Percentiles rank a stretch among this genome's conserved stretches.
These are phyloP conservation scores for Cenchrus fungigraminus DNA, from an alignment of 176 grass and related monocot species.

Conservation along the genomic window DNA sequence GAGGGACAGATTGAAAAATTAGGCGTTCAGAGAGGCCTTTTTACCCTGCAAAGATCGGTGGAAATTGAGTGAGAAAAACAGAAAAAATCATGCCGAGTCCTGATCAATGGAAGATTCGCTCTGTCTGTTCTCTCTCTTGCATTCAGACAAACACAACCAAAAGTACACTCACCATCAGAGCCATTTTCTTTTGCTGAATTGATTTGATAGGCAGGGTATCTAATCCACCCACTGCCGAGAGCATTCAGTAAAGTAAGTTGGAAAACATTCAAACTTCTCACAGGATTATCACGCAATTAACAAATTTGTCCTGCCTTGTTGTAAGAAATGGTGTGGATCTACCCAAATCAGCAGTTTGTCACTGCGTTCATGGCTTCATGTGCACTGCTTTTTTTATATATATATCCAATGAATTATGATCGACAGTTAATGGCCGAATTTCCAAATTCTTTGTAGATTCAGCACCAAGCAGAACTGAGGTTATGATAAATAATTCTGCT, in stretches of 20 bases:
- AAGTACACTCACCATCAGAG: conserved; percentile 38
- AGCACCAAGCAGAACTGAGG: not conserved
- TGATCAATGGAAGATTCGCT: conserved; percentile 51
- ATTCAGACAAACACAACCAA: conserved; percentile 20
- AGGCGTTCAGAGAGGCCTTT: not conserved
- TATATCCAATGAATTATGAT: not conserved
- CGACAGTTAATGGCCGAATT: conserved; percentile 26
- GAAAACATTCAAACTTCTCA: conserved; percentile 29
- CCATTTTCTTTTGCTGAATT: conserved; percentile 31
- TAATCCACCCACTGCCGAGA: conserved; percentile 27
- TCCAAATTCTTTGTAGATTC: not conserved
- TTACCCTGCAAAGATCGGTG: conserved; percentile 16
- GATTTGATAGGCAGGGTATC: conserved; percentile 41
- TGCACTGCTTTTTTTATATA: not conserved
- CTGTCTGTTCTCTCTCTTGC: conserved; percentile 38
- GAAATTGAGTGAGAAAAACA: not conserved
- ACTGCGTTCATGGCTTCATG: conserved; percentile 6
- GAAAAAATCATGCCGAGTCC: conserved; percentile 30
- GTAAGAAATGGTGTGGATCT: conserved; percentile 33
- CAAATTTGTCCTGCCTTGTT: not conserved
- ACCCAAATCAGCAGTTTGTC: conserved; percentile 9
- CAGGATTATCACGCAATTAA: conserved; percentile 34
- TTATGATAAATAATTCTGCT: conserved; percentile 25
- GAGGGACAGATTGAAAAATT: conserved; percentile 9
- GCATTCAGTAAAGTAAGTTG: conserved; percentile 30